Conservation (phyloP, 2,329 filamentous ascomycete genomes). For the Neonectria magnoliae region DNA sequence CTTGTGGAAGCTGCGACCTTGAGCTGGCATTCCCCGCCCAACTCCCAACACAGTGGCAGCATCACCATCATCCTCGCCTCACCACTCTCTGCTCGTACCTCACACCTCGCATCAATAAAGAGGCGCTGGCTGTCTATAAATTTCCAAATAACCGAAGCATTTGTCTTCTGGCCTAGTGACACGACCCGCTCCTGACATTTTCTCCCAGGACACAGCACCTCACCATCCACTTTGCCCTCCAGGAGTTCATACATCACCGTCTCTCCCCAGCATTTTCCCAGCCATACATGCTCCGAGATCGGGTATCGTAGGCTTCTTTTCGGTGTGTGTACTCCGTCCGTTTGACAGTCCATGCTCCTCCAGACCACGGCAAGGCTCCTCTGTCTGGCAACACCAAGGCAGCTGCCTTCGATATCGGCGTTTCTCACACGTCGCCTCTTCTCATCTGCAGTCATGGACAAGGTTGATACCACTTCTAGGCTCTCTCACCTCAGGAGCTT, state of each 20-base stretch:
- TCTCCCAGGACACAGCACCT: constrained; percentile 8
- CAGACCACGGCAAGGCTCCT: constrained; percentile 37
- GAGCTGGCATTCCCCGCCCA: constrained; percentile 22
- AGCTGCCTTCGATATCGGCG: constrained; percentile 19
- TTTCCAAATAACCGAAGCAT: not conserved
- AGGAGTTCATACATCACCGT: constrained; percentile 2
- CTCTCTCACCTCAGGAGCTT: constrained; percentile 80
- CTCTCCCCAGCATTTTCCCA: not conserved
- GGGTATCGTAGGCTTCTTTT: constrained; percentile 22
- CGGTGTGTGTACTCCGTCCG: constrained; percentile 26
- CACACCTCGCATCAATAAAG: not conserved
- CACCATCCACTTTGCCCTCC: not conserved
- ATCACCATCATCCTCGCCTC: constrained; percentile 5
- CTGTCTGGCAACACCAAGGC: constrained; percentile 33
- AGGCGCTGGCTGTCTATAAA: not conserved
- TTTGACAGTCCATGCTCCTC: constrained; percentile 39
- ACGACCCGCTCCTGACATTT: constrained; percentile 1
- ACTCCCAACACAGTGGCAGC: not conserved
- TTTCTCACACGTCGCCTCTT: constrained; percentile 26
- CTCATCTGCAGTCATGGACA: constrained; percentile 44
- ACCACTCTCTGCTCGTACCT: not conserved
- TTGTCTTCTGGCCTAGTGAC: not conserved
- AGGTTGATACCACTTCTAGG: constrained; percentile 79
- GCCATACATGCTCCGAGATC: constrained; percentile 2
- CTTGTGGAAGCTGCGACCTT: constrained; percentile 5